A percentile compares a stretch with the other conserved stretches of the same genome.
phyloP scores from a whole-genome alignment of 2,329 filamentous ascomycete species.

The Aspergillus ustus region DNA sequence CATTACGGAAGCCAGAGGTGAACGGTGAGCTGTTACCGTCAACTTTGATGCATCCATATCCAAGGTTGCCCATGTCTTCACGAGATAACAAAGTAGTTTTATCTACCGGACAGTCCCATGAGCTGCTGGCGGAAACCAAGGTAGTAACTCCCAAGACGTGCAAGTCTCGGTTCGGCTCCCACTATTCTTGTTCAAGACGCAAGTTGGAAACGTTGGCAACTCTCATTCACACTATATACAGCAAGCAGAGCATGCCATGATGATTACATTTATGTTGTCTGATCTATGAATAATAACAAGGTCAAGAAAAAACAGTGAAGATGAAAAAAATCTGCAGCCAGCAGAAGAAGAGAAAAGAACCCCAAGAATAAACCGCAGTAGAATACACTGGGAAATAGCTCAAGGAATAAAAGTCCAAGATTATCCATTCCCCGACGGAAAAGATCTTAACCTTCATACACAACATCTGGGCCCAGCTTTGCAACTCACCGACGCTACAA shows the following conservation, averaged over 20 bases:
- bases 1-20: too few relatives aligned
- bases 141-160: too few relatives aligned
- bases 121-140: too few relatives aligned
- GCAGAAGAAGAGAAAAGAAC: conserved; percentile 7
- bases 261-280: conserved; percentile 20
- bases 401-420: conserved; percentile 1
- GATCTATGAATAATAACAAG: conserved; percentile 22
- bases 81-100: too few relatives aligned
- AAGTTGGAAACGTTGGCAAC: background rate
- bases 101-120: too few relatives aligned
- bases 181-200: background rate
- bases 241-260: background rate
- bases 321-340: conserved; percentile 3
- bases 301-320: conserved; percentile 6
- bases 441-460: conserved; percentile 23
- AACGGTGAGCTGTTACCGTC: too few relatives aligned
- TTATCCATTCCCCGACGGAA: conserved; percentile 17
- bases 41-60: too few relatives aligned
- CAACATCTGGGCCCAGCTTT: conserved; percentile 20
- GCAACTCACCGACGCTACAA: conserved; percentile 21
- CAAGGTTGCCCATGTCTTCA: too few relatives aligned
- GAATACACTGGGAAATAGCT: conserved; percentile 27
- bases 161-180: background rate
- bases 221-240: conserved; percentile 13
- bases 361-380: conserved; percentile 22